phyloP scores from a whole-genome alignment of 257 asterid genomes.

The Capsicum baccatum region DNA sequence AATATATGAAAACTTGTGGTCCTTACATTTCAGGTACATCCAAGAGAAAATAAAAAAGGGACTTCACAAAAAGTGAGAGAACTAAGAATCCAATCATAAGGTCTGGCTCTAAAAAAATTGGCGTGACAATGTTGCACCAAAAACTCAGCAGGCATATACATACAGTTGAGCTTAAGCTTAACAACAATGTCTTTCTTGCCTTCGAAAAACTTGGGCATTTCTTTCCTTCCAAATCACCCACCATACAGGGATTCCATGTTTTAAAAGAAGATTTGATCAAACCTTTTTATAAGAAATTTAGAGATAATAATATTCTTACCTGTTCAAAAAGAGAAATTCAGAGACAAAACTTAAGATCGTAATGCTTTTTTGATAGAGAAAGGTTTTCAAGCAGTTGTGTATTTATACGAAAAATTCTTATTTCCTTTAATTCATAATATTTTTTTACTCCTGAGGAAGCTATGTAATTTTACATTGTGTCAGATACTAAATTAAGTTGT shows the following conservation, averaged over 20 bases:
- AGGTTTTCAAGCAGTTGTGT: constrained; percentile 5
- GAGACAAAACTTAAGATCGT: background rate
- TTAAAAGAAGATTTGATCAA: background rate
- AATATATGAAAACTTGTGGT: background rate
- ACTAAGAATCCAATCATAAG: background rate
- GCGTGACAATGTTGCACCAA: background rate
- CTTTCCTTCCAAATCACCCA: constrained; percentile 2
- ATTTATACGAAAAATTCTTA: background rate
- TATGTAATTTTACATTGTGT: background rate
- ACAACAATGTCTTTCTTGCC: background rate
- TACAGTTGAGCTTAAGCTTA: constrained; percentile 8
- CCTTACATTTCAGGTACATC: background rate
- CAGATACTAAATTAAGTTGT: constrained; percentile 11
- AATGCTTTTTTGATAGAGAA: background rate
- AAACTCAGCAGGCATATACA: background rate
- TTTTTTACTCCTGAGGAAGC: background rate
- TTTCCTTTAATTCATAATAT: background rate
- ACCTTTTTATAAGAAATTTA: background rate
- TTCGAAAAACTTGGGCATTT: background rate
- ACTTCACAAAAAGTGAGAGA: background rate
- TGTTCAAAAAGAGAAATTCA: background rate
- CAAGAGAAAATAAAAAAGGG: background rate
- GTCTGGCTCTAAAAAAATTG: background rate
- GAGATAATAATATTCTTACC: background rate
- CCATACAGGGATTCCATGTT: background rate